Conservation (phyloP, 2,329 filamentous ascomycete genomes). For the Paraphaeosphaeria sporulosa region DNA sequence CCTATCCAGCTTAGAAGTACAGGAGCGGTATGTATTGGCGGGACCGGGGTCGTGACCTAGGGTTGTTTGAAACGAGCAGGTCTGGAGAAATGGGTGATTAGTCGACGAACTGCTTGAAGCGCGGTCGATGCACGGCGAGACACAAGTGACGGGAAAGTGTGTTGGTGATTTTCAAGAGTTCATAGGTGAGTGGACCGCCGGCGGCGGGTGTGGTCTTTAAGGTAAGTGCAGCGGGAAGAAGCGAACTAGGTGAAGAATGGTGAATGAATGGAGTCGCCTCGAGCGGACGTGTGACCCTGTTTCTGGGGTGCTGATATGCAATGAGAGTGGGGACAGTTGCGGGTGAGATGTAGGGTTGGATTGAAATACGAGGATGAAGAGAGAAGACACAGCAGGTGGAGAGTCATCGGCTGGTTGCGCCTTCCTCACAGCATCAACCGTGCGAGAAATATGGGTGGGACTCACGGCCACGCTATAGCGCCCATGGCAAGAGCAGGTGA, state of each 20-base stretch:
- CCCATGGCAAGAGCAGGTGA: background rate
- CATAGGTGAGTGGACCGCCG: slow-evolving; percentile 15
- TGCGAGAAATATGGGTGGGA: slow-evolving; percentile 10
- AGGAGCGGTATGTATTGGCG: background rate
- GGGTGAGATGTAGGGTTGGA: slow-evolving; percentile 32
- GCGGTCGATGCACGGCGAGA: background rate
- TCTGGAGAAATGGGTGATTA: background rate
- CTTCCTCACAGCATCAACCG: slow-evolving; percentile 29
- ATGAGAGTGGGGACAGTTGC: slow-evolving; percentile 32
- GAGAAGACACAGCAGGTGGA: slow-evolving; percentile 24
- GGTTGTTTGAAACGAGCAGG: background rate
- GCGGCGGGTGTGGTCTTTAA: slow-evolving; percentile 12
- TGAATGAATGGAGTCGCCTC: slow-evolving; percentile 30
- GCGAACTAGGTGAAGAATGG: slow-evolving; percentile 36
- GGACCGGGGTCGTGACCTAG: background rate
- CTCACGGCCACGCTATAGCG: background rate
- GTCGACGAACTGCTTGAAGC: background rate
- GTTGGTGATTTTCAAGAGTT: slow-evolving; percentile 3
- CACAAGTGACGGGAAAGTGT: background rate
- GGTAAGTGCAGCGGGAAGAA: slow-evolving; percentile 12
- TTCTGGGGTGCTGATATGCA: slow-evolving; percentile 24
- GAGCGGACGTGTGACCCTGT: slow-evolving; percentile 20
- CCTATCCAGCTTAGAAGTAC: slow-evolving; percentile 28
- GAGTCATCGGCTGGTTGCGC: slow-evolving; percentile 31
- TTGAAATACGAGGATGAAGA: slow-evolving; percentile 18